A percentile compares a stretch with the other conserved stretches of the same genome.
These are phyloP conservation scores for Phytophthora quininea DNA, from an alignment of 352 stramenopile genomes.

Conservation along the genomic window DNA sequence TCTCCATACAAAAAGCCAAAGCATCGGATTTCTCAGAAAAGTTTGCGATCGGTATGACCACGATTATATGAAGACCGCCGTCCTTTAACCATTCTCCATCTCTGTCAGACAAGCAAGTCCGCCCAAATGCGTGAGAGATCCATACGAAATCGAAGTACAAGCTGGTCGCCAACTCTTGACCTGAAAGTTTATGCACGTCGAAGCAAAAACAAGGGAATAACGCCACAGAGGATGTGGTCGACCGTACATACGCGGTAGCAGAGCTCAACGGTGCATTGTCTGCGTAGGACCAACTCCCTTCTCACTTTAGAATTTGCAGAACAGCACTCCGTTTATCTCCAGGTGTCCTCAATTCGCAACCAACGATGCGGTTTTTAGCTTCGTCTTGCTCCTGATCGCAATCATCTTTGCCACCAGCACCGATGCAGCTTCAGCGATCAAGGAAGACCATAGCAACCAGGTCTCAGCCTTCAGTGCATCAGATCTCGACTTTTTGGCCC, in stretches of 20 bases:
- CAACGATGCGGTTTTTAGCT: slow-evolving; percentile 22
- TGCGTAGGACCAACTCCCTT: background rate
- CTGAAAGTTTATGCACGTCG: background rate
- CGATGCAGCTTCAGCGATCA: background rate
- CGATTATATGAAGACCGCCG: background rate
- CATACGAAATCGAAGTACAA: background rate
- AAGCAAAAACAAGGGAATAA: background rate
- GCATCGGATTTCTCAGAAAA: background rate
- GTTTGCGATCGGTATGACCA: background rate
- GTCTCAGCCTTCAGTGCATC: slow-evolving; percentile 1
- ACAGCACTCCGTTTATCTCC: background rate
- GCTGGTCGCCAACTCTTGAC: background rate
- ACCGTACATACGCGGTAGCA: background rate
- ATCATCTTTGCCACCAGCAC: slow-evolving; percentile 8
- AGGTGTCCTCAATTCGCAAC: background rate
- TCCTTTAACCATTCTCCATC: no score
- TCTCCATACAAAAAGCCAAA: background rate
- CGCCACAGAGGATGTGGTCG: background rate
- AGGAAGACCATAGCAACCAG: background rate
- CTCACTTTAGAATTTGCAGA: slow-evolving; percentile 12
- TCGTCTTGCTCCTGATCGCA: slow-evolving; percentile 14
- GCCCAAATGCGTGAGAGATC: background rate
- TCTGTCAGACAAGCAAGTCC: background rate
- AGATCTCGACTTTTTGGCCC: slow-evolving; percentile 14
- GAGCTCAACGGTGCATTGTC: background rate